phyloP scores from a whole-genome alignment of 1,139 yeast species.

The Scheffersomyces stambukii region DNA sequence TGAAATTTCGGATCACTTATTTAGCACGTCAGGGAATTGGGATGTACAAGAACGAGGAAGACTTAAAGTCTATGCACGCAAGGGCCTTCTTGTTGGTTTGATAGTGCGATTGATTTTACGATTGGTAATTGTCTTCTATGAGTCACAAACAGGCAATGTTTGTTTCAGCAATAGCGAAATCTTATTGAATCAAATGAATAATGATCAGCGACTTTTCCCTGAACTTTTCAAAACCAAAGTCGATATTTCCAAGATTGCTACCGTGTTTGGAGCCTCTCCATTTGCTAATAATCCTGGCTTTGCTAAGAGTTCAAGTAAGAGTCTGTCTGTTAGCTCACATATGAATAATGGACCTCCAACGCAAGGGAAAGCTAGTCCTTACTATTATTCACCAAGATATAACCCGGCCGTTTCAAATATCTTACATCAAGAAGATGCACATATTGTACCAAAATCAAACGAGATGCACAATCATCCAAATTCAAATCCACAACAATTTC shows the following conservation, averaged over 20 bases:
- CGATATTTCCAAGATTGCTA: conserved; percentile 10
- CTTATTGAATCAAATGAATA: conserved; percentile 21
- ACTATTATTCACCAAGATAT: conserved; percentile 16
- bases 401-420: conserved; percentile 24
- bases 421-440: no score
- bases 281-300: conserved; percentile 7
- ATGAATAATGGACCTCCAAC: no score
- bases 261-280: conserved; percentile 14
- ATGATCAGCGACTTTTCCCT: conserved; percentile 20
- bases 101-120: conserved; percentile 19
- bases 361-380: conserved; percentile 2
- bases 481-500: no score
- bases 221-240: conserved; percentile 15
- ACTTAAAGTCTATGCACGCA: conserved; percentile 2
- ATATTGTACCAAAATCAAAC: no score
- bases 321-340: no score
- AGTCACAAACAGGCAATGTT: conserved; percentile 8
- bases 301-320: conserved; percentile 12
- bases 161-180: conserved; percentile 7
- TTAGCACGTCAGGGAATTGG: conserved; percentile 6
- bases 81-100: conserved; percentile 17
- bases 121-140: conserved; percentile 17
- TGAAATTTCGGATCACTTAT: conserved; percentile 23
- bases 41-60: neutral
- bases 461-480: no score